Conservation (phyloP, 192 early-diverging fungal genomes). For the Coemansia sp. region DNA sequence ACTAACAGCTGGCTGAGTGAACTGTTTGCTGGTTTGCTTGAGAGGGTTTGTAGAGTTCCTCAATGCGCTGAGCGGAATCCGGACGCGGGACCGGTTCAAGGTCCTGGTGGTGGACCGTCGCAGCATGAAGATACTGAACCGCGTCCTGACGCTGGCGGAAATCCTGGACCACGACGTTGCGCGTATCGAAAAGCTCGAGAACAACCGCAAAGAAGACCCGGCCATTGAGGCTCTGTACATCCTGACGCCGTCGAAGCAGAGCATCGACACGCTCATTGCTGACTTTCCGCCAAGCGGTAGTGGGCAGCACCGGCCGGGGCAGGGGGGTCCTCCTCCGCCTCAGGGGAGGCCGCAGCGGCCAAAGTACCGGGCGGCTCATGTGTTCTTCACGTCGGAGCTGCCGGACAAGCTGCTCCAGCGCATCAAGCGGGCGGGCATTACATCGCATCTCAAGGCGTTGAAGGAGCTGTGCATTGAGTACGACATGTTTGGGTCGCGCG, state of each 20-base stretch:
- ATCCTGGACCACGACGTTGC: constrained; percentile 42
- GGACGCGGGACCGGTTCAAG: constrained; percentile 44
- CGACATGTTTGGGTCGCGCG: constrained; percentile 24
- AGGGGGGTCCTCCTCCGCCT: not conserved
- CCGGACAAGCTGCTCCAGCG: constrained; percentile 30
- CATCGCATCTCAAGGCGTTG: constrained; percentile 38
- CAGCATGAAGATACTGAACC: constrained; percentile 38
- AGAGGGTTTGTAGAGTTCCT: constrained; percentile 45
- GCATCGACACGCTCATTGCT: constrained; percentile 26
- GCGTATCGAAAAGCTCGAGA: constrained; percentile 46
- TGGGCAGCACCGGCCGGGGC: not conserved
- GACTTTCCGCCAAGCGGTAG: constrained; percentile 23
- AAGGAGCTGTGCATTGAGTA: constrained; percentile 52
- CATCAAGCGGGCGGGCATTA: constrained; percentile 28
- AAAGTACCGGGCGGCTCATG: constrained; percentile 38
- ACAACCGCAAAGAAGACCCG: constrained; percentile 36
- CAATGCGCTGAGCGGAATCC: constrained; percentile 42
- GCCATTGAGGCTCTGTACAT: constrained; percentile 49
- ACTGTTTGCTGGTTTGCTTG: no score
- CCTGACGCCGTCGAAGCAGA: constrained; percentile 44
- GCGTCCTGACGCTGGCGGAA: constrained; percentile 35
- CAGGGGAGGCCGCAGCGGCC: constrained; percentile 6
- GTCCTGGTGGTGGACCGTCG: constrained; percentile 45
- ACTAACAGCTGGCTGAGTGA: no score
- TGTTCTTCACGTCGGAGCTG: constrained; percentile 50